Percentiles rank a stretch among this genome's conserved stretches.
phyloP scores from a whole-genome alignment of 1,139 yeast genomes.

The Candida labiduridarum region DNA sequence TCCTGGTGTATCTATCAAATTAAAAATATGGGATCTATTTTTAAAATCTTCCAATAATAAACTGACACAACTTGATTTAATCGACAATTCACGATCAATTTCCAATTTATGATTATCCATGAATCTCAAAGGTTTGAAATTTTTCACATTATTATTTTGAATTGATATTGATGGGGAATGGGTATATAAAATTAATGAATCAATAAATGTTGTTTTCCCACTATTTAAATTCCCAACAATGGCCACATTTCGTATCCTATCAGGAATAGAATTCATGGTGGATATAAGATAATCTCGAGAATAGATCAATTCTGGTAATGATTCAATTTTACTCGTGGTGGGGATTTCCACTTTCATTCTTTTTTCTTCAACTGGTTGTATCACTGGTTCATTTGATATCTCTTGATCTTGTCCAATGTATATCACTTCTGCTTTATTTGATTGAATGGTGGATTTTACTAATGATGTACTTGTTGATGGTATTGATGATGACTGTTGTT shows the following conservation, averaged over 20 bases:
- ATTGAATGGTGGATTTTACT: conserved; percentile 9
- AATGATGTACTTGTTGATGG: conserved; percentile 10
- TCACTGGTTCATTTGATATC: conserved; percentile 56
- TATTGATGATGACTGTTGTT: conserved; percentile 10
- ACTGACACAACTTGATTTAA: conserved; percentile 65
- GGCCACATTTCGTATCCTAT: conserved; percentile 75
- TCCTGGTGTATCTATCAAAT: conserved; percentile 87
- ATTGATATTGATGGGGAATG: conserved; percentile 45
- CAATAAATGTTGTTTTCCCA: conserved; percentile 88
- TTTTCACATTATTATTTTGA: conserved; percentile 25
- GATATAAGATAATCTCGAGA: conserved; percentile 63
- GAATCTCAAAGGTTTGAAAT: conserved; percentile 54
- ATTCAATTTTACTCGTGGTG: conserved; percentile 18
- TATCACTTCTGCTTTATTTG: conserved; percentile 25
- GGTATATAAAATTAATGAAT: conserved; percentile 64
- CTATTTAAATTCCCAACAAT: conserved; percentile 79
- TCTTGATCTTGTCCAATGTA: conserved; percentile 22
- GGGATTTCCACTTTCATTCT: conserved; percentile 48
- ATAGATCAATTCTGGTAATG: conserved; percentile 61
- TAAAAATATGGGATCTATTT: conserved; percentile 60
- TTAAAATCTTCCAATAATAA: conserved; percentile 58
- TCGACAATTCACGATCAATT: conserved; percentile 66
- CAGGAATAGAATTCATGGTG: conserved; percentile 53
- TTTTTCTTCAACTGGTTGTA: conserved; percentile 53
- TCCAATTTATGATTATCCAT: conserved; percentile 76